Base-by-base conservation (phyloP, 1,139 yeast species). In the Pichia sp. region DNA sequence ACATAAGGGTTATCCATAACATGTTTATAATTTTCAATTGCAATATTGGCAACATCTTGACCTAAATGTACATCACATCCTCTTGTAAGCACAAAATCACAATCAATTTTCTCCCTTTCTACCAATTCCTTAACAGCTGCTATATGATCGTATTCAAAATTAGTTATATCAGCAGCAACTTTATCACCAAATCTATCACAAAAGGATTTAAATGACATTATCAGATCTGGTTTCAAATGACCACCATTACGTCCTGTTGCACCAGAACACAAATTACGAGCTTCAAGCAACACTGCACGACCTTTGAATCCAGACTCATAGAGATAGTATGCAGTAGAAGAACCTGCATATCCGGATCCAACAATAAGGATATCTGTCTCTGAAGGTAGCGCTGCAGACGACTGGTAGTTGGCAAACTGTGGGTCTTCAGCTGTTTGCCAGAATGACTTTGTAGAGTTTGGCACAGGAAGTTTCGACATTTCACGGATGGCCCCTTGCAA, bases 181-280 rank as follows among this genome's bases (percentile, higher is more conserved):
- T 53, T 39, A 21, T 51, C 44, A 12, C 67, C 64, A 36, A 50
- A 50, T 32, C 44, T 45, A 18, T 48, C 36, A 30, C 47, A 49
- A 40, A 55, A 58, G 4, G 50, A 41, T 4, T 51, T 49, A 28
- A 58, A 62, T 23, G 50, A 44, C 35, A 58, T 48, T 34, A 61
- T 61, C 35, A 55, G 59, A 41, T 58, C 61, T 8, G 72, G 69
- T 31, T 67, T 65, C 35, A 70, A 47, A 49, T 70, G 75, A 2
- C 75, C 75, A 22, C 75, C 74, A 42, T 70, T 70, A 40, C 75
- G 55, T 10, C 74, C 75, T 4, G 72, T 66, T 10, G 74, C 75
- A 20, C 74, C 74, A 2, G 71, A 64, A 39, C 71, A 66, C 7
- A 60, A 49, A 35, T 63, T 65, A 42, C 72, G 58, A 3, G 72